A percentile compares a stretch with the other conserved stretches of the same genome.
phyloP scores from a whole-genome alignment of 768 basidiomycete genomes.

The Coprinellus micaceus region DNA sequence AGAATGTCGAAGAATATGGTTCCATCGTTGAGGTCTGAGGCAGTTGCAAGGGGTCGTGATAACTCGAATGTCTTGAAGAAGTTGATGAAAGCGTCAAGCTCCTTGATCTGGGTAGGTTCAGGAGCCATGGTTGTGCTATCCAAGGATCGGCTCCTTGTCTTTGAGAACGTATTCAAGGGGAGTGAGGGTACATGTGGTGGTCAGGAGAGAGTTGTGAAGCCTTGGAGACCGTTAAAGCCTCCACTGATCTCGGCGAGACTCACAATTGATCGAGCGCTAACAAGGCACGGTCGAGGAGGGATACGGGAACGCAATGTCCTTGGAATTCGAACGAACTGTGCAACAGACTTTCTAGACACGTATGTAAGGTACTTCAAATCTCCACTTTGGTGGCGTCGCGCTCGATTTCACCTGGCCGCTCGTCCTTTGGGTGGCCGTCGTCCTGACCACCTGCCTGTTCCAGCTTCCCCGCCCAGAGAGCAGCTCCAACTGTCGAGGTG shows the following conservation, averaged over 20 bases:
- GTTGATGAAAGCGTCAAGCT: conserved; percentile 69
- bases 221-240: neutral
- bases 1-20: conserved; percentile 73
- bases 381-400: conserved; percentile 14
- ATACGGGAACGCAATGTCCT: too few relatives aligned
- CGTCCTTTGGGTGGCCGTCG: neutral
- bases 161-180: neutral
- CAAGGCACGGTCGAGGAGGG: neutral
- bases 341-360: neutral
- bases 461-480: conserved; percentile 68
- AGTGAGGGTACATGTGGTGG: neutral
- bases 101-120: conserved; percentile 39
- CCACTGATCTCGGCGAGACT: neutral
- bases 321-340: neutral
- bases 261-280: neutral
- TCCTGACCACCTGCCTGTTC: conserved; percentile 35
- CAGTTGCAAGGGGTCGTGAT: conserved; percentile 53
- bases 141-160: neutral
- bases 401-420: neutral
- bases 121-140: conserved; percentile 24
- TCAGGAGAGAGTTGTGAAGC: neutral
- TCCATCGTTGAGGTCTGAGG: conserved; percentile 78
- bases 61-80: conserved; percentile 77
- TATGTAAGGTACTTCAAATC: conserved; percentile 5
- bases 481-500: conserved; percentile 65